Evolutionary conservation across 169 alveolate genomes (phyloP), one percentile per base, ranked within the genome.

Genomic region (Plasmodium cynomolgi): DNA sequence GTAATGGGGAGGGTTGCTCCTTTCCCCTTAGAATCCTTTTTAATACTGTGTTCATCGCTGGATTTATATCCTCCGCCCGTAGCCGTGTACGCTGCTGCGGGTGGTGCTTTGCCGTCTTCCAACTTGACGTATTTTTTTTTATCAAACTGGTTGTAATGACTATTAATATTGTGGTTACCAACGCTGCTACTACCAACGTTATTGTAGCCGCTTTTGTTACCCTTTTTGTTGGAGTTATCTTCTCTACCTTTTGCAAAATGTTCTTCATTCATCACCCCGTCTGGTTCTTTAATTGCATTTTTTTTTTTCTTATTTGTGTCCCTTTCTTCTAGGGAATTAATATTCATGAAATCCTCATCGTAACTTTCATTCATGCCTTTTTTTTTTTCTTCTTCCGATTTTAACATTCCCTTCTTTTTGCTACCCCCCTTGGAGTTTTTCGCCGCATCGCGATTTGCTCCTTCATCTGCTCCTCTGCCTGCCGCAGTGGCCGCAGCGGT

Each of bases 11-110:
- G 15, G 54, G 44, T 15, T 33, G 79, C 31, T 37, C 73, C 73
- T 20, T 86, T 86, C 56, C 68, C 81, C 68, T 86, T 86, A 29
- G 44, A 75, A 56, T 86, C 85, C 62, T 86, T 86, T 86, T 75
- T 86, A 34, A 50, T 62, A n/a, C 29, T 47, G 68, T 54, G 37
- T 13, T 86, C 85, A 75, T 86, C 93, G 23, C 26, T 29, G 47
- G 71, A 84, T 11, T 86, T 86, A 62, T 86, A 71, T 75, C 68
- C 85, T n/a, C 41, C 77, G 8, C 77, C 77, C 0, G 9, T 11
- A n/a, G 77, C 85, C 8, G 20, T 47, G 20, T 20, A 47, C 13
- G 58, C 58, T 1, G 58, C 62, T 50, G 62, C 23, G 62, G 62
- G 62, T 50, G 93, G 74, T 73, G 29, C 71, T 23, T 56, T 79